phyloP scores from a whole-genome alignment of 2,329 filamentous ascomycete genomes.

The Ceratocystis cubensis region DNA sequence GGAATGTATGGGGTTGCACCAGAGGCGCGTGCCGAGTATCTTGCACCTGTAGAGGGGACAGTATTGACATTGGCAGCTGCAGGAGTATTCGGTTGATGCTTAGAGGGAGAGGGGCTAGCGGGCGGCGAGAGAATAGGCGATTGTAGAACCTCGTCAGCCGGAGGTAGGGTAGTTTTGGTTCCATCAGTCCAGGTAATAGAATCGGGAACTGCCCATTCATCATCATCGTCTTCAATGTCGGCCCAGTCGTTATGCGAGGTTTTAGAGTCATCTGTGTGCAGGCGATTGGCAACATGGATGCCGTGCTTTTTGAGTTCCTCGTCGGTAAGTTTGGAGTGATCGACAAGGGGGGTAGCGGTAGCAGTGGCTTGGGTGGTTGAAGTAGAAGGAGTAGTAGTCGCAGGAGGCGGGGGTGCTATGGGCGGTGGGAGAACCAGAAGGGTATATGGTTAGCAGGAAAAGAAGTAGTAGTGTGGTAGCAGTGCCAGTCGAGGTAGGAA shows the following conservation, averaged over 20 bases:
- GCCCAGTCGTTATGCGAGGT: constrained; percentile 70
- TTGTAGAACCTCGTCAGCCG: constrained; percentile 33
- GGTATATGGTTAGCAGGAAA: background rate
- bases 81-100: constrained; percentile 33
- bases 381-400: constrained; percentile 21
- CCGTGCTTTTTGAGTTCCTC: constrained; percentile 79
- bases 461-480: too few relatives aligned
- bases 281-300: constrained; percentile 68
- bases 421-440: background rate
- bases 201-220: constrained; percentile 67
- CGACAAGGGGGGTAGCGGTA: constrained; percentile 42
- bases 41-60: background rate
- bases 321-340: constrained; percentile 72
- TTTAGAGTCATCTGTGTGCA: constrained; percentile 60
- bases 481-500: too few relatives aligned
- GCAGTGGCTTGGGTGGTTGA: constrained; percentile 31
- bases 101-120: background rate
- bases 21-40: background rate
- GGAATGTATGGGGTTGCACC: background rate
- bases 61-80: constrained; percentile 21
- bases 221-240: constrained; percentile 78
- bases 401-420: constrained; percentile 19
- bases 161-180: constrained; percentile 64
- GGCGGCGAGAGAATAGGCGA: constrained; percentile 22
- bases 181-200: constrained; percentile 81